Base-by-base conservation (phyloP, 225 moss, liverwort and hornwort species). In the Straminergon stramineum region DNA sequence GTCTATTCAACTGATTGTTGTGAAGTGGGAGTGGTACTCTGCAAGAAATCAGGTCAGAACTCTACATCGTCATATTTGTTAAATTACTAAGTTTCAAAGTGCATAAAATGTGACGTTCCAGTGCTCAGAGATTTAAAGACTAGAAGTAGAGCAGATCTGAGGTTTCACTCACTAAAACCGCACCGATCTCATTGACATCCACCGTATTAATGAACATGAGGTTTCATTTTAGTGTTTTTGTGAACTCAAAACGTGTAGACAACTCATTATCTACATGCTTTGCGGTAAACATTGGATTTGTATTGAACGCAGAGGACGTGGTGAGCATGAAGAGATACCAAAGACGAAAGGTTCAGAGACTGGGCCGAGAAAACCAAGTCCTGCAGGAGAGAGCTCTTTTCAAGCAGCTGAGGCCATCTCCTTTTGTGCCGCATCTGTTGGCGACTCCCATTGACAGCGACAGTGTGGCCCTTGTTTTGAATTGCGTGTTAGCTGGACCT, bases 281-380 rank as follows among this genome's bases (percentile, higher is more conserved):
- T 37, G 24, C 16, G 66, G 24, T 30, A 43, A 68, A 28, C 20
- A 12, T 15, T 48, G 62, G 34, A 61, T 9, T 52, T 76, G 28
- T 52, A 3, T 7, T 88, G 88, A 52, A 45, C 43, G 90, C 92
- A 92, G 95, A 94, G 53, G 94, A 95, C 75, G 80, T 91, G 26
- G 92, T 95, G 69, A 95, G 95, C 51, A 94, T 95, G 95, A 95
- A 95, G 89, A 91, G 94, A 70, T 95, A 92, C 82, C 93, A 92
- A 19, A 84, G 94, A 84, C 92, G 95, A 6, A 95, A 95, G 93
- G 95, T 95, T 11, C 94, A 95, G 88, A 89, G 94, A 66, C 87
- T 94, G 23, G 94, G 94, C 27, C 94, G 95, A 16, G 95, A 95
- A 35, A 58, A 79, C 27, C 94, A 95, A 91, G 94, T 95, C 28